Conservation (phyloP, 169 alveolate genomes). For the Cyclospora cayetanensis region DNA sequence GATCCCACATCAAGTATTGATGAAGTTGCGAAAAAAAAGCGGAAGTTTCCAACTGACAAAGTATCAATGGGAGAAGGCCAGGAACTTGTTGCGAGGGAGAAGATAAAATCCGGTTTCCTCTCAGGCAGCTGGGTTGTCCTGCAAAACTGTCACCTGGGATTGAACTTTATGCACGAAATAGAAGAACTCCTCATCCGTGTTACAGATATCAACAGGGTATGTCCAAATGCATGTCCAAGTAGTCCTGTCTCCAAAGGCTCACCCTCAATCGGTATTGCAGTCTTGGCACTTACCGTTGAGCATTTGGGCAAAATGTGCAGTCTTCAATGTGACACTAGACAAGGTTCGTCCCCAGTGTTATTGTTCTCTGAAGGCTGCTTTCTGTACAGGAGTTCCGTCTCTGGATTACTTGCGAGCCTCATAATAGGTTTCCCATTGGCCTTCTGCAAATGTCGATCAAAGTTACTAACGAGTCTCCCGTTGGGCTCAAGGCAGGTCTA, state of each 20-base stretch:
- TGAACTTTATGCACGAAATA: conserved; percentile 92
- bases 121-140: conserved; percentile 96
- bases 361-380: conserved; percentile 77
- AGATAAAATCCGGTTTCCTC: conserved; percentile 89
- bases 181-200: conserved; percentile 86
- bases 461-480: conserved; percentile 96
- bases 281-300: background rate
- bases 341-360: background rate
- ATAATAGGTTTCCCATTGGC: conserved; percentile 95
- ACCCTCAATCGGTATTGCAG: background rate
- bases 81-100: conserved; percentile 91
- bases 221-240: background rate
- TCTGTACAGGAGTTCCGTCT: conserved; percentile 82
- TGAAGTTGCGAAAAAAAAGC: conserved; percentile 94
- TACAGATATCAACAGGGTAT: conserved; percentile 90
- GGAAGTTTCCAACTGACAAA: conserved; percentile 92
- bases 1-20: conserved; percentile 95
- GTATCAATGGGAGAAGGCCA: conserved; percentile 98
- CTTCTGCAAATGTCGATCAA: conserved; percentile 95
- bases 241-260: background rate
- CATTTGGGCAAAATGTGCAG: background rate
- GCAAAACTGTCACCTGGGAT: conserved; percentile 95
- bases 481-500: conserved; percentile 96
- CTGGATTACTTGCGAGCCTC: conserved; percentile 93
- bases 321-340: background rate